Base-by-base conservation (phyloP, 2,329 filamentous ascomycete genomes). In the Blumeria graminis region DNA sequence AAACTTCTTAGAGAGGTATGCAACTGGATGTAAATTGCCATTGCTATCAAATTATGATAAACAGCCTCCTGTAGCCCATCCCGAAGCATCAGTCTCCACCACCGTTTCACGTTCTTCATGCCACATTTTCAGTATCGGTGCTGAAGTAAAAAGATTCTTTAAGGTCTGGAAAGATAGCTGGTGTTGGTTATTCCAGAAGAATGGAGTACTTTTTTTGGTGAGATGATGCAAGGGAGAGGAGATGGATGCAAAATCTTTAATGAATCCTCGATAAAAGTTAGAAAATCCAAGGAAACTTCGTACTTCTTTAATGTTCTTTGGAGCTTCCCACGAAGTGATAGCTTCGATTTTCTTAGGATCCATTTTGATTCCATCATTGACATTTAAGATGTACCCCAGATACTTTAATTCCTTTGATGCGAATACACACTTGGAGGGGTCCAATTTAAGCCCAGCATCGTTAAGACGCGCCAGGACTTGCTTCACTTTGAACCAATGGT, bases 1-100 rank as follows among this genome's bases (percentile, higher is more conserved):
- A 7, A 62, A 52, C 45, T 66, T 67, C 51, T 56, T 58, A 9
- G 58, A 65, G 33, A 58, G 62, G 57, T 59, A 67, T 3, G 61
- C 60, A 0, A 65, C 58, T 18, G 57, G 63, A 1, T 58, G 38
- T 13, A 41, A 16, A 16, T 11, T 13, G 3, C 3, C 38, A 3
- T 41, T 11, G 2, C 6, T 16, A 41, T 41, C 38, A 16, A 13
- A 41, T 41, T 11, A 6, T 28, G 14, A 8, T 48, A 3, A 28
- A 48, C 16, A 48, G 16, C 18, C 50, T 16, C 28, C 50, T 28
- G 34, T 9, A 11, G 28, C 28, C 11, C 34, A 53, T 5, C 33
- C 50, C n/a, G 3, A 53, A 3, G n/a, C 8, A 34, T 53, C 50
- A 13, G 28, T 34, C 34, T 53, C 50, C 4, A 53, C 18, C 2